Percentiles rank a stretch among this genome's conserved stretches.
These are phyloP conservation scores for apple (Malus domestica) DNA, from an alignment of 306 rosid species.

Conservation along the genomic window ASM211411v1 NC_041793.1:11167501-11168000, in stretches of 20 bases:
- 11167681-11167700: not conserved
- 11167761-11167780: not conserved
- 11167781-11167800: not conserved
- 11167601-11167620: not conserved
- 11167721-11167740: not conserved
- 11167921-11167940: no score
- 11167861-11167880: no score
- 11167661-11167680: not conserved
- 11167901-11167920: no score
- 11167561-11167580: not conserved
- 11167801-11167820: no score
- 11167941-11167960: no score
- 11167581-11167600: not conserved
- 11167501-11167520: not conserved
- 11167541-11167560: not conserved
- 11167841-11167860: no score
- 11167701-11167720: not conserved
- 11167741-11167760: not conserved
- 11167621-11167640: no score
- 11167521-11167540: no score
- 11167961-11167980: no score
- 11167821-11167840: no score
- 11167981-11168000: no score
- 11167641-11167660: not conserved
- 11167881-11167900: no score